phyloP scores from a whole-genome alignment of 345 rosid genomes.

The Atalantia buxifolia region DNA sequence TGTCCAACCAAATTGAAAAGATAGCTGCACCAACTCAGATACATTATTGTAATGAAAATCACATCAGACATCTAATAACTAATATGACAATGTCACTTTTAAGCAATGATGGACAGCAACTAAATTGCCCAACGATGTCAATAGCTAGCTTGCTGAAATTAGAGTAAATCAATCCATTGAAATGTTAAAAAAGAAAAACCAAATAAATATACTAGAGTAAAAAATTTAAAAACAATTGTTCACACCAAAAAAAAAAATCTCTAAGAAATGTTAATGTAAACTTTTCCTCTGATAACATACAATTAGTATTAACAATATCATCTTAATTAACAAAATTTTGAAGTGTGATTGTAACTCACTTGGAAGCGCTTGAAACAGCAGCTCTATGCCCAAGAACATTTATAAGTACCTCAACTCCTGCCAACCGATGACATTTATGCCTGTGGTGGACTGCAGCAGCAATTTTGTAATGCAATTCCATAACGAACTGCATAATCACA shows the following conservation, averaged over 20 bases:
- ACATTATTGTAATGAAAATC: conserved; percentile 7
- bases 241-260: no score
- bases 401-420: conserved; percentile 78
- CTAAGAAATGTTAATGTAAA: background rate
- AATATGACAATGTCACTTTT: background rate
- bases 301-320: background rate
- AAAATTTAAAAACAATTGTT: no score
- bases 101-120: background rate
- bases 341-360: conserved; percentile 41
- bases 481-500: conserved; percentile 57
- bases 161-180: background rate
- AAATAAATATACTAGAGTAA: no score
- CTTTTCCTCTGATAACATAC: background rate
- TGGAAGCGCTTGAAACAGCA: conserved; percentile 72
- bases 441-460: conserved; percentile 73
- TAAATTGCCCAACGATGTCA: background rate
- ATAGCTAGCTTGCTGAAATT: background rate
- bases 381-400: conserved; percentile 70
- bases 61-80: background rate
- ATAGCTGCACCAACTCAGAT: conserved; percentile 54
- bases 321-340: background rate
- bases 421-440: conserved; percentile 74
- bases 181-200: no score
- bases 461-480: conserved; percentile 80
- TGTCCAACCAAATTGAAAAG: conserved; percentile 85